A percentile compares a stretch with the other conserved stretches of the same genome.
phyloP scores from a whole-genome alignment of 495 filamentous ascomycete genomes.

The Daldinia vernicosa region DNA sequence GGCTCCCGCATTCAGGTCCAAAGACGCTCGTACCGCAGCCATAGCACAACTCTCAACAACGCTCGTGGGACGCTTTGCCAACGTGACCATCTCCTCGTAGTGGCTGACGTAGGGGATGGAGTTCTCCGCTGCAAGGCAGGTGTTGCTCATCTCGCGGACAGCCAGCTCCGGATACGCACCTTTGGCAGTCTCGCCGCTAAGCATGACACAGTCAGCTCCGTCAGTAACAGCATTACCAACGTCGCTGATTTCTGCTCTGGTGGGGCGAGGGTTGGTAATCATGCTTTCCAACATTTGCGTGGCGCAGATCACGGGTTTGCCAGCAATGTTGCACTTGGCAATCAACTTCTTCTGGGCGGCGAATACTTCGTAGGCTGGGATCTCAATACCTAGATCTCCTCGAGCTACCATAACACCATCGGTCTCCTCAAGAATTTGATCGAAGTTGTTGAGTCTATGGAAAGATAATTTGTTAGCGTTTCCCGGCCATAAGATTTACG shows the following conservation, averaged over 20 bases:
- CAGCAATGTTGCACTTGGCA: constrained; percentile 99
- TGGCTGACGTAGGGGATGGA: constrained; percentile 95
- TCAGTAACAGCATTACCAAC: constrained; percentile 98
- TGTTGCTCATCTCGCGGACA: constrained; percentile 97
- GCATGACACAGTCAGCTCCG: constrained; percentile 98
- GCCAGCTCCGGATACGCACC: constrained; percentile 92
- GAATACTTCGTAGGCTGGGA: constrained; percentile 97
- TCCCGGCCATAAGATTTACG: background rate
- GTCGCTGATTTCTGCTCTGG: constrained; percentile 96
- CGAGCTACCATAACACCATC: constrained; percentile 99
- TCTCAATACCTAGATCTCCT: constrained; percentile 98
- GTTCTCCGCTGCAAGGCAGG: constrained; percentile 93
- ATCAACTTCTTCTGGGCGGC: constrained; percentile 99
- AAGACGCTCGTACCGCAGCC: constrained; percentile 90
- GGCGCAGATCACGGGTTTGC: constrained; percentile 96
- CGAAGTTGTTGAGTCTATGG: constrained; percentile 83
- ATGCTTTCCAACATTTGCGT: constrained; percentile 87
- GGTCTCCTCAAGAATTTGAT: constrained; percentile 93
- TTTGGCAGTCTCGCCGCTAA: constrained; percentile 99
- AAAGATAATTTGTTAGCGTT: constrained; percentile 14
- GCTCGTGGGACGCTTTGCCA: constrained; percentile 80
- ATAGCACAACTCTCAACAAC: constrained; percentile 94
- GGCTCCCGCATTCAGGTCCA: constrained; percentile 94
- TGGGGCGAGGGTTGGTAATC: constrained; percentile 99
- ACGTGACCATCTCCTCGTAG: constrained; percentile 90